Conservation (phyloP, 176 grass and related monocot species). For the Carex parvula region DNA sequence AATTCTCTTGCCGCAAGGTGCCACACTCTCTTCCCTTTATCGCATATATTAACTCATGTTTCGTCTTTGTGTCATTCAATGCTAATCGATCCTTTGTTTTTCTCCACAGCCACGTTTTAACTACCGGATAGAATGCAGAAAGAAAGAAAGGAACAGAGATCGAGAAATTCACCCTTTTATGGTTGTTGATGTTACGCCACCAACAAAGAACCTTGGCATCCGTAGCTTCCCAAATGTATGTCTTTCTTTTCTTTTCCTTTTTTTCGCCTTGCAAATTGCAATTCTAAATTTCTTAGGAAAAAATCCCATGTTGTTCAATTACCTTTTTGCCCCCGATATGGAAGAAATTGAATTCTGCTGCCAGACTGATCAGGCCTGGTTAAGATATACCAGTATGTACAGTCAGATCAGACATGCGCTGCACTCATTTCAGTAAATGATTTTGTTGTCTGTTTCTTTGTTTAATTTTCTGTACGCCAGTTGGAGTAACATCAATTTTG, state of each 20-base stretch:
- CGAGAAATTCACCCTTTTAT: slow-evolving; percentile 67
- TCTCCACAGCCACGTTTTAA: slow-evolving; percentile 36
- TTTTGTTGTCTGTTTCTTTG: background rate
- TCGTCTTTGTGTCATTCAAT: background rate
- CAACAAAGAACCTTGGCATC: slow-evolving; percentile 73
- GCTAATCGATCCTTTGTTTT: background rate
- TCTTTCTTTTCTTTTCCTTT: background rate
- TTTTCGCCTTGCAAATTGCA: background rate
- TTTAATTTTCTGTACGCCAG: background rate
- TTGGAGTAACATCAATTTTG: background rate
- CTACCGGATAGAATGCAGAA: slow-evolving; percentile 57
- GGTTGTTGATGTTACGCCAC: slow-evolving; percentile 92
- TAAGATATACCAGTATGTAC: background rate
- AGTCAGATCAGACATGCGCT: background rate
- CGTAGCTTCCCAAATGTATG: slow-evolving; percentile 86
- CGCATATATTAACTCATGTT: background rate
- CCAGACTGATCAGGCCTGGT: background rate
- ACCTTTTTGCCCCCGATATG: background rate
- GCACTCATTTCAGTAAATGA: background rate
- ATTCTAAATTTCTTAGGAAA: background rate
- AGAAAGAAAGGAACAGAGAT: slow-evolving; percentile 62
- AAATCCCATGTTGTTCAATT: background rate
- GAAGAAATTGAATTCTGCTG: background rate
- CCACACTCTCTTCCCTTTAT: background rate
- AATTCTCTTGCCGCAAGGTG: slow-evolving; percentile 57